phyloP scores from a whole-genome alignment of 2,329 filamentous ascomycete genomes.

The Amauroascus niger region DNA sequence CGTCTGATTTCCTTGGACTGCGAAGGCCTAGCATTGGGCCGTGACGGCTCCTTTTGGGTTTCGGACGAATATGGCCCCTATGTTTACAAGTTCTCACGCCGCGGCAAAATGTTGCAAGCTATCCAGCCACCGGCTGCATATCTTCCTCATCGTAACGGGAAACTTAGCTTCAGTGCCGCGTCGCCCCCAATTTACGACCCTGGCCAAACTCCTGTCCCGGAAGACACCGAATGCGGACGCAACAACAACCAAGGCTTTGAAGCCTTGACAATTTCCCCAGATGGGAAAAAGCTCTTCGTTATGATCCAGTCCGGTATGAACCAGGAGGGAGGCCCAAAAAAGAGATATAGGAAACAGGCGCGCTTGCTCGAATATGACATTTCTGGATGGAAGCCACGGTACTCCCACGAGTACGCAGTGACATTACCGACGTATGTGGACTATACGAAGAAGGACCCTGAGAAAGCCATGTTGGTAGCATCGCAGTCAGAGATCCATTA shows the following conservation, averaged over 20 bases:
- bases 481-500: conserved; percentile 61
- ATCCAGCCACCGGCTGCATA: conserved; percentile 56
- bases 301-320: conserved; percentile 57
- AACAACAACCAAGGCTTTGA: conserved; percentile 70
- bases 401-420: conserved; percentile 56
- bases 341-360: conserved; percentile 47
- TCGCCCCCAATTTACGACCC: conserved; percentile 53
- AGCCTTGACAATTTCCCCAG: conserved; percentile 53
- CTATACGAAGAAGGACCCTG: conserved; percentile 41
- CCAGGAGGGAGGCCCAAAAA: conserved; percentile 51
- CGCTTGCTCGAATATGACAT: conserved; percentile 58
- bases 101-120: conserved; percentile 52
- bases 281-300: conserved; percentile 55
- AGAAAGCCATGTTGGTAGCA: conserved; percentile 46
- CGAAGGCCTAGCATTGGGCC: conserved; percentile 55
- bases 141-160: conserved; percentile 54
- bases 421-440: conserved; percentile 52
- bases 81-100: conserved; percentile 53
- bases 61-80: conserved; percentile 63
- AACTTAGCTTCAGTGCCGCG: conserved; percentile 53
- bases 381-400: conserved; percentile 35
- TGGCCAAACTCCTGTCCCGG: conserved; percentile 42
- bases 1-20: conserved; percentile 52
- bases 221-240: conserved; percentile 52
- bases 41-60: conserved; percentile 57